Conservation (phyloP, 495 filamentous ascomycete genomes). For the Cercophora scortea region DNA sequence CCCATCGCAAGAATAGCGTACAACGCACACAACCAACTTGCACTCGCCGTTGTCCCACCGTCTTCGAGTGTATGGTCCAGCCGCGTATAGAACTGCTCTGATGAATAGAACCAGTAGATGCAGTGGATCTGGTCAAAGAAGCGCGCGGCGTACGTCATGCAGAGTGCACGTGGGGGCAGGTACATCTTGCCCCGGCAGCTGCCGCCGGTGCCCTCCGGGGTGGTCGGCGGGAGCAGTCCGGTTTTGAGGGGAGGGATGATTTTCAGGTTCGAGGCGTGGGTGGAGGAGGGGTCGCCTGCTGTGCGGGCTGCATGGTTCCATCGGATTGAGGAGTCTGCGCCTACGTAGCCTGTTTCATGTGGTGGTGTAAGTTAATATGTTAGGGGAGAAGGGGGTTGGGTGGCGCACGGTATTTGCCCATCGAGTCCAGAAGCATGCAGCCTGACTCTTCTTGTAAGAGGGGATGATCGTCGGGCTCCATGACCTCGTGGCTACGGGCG, state of each 20-base stretch:
- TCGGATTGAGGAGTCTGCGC: conserved; percentile 5
- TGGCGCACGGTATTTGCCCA: conserved; percentile 1
- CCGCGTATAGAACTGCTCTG: conserved; percentile 36
- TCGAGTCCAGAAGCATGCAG: conserved; percentile 3
- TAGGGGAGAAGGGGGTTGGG: background rate
- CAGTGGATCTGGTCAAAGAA: conserved; percentile 25
- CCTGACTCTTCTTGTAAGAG: background rate
- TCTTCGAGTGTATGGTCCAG: conserved; percentile 20
- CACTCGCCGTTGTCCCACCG: background rate
- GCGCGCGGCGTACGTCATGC: conserved; percentile 18
- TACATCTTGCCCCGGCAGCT: conserved; percentile 22
- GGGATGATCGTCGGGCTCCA: conserved; percentile 1
- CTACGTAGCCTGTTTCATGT: background rate
- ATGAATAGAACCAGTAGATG: conserved; percentile 9
- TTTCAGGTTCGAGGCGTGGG: background rate
- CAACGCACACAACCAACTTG: conserved; percentile 12
- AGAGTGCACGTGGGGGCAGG: background rate
- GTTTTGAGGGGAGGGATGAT: conserved; percentile 2
- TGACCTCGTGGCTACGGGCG: background rate
- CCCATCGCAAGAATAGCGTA: conserved; percentile 2
- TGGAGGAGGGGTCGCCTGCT: background rate
- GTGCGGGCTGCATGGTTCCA: conserved; percentile 3
- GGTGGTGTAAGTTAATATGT: background rate
- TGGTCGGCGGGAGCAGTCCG: background rate
- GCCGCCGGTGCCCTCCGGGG: conserved; percentile 6